Percentiles rank a stretch among this genome's conserved stretches.
phyloP scores from a whole-genome alignment of 305 asterid genomes.

The Ilex paraguariensis region DNA sequence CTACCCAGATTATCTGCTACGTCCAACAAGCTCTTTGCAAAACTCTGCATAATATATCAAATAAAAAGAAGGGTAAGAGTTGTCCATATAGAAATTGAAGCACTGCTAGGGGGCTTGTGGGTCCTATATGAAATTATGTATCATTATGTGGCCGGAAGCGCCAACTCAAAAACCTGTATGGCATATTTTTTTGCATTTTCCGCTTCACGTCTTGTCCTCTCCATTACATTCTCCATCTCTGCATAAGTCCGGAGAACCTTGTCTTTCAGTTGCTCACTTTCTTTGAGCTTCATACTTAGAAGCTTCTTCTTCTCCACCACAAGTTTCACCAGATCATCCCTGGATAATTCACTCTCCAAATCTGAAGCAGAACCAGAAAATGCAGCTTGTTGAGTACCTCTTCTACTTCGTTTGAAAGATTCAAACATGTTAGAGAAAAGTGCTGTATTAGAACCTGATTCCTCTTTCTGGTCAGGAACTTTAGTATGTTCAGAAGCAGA shows the following conservation, averaged over 20 bases:
- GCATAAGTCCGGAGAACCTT: conserved; percentile 72
- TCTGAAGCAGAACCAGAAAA: conserved; percentile 50
- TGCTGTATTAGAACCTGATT: conserved; percentile 45
- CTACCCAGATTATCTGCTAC: conserved; percentile 91
- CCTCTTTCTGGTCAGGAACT: conserved; percentile 33
- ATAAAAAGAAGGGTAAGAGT: not conserved
- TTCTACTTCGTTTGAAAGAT: conserved; percentile 23
- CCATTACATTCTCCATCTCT: conserved; percentile 86
- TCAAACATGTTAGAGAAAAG: conserved; percentile 15
- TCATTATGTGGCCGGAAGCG: conserved; percentile 1
- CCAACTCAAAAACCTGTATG: conserved; percentile 51
- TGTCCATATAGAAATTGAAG: too few relatives aligned
- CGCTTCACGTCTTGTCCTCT: conserved; percentile 76
- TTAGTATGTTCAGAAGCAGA: conserved; percentile 16
- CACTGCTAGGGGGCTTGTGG: not conserved
- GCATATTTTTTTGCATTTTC: conserved; percentile 90
- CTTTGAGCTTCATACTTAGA: conserved; percentile 50
- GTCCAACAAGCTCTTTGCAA: conserved; percentile 71
- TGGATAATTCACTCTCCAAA: conserved; percentile 58
- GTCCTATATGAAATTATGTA: not conserved
- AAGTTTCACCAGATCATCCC: conserved; percentile 77
- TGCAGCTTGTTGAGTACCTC: conserved; percentile 30
- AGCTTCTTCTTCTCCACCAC: conserved; percentile 64
- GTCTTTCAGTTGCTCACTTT: conserved; percentile 66
- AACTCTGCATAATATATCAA: conserved; percentile 45